These are phyloP conservation scores for Pythium dissotocum DNA, from an alignment of 352 stramenopile genomes.

Conservation along the genomic window DNA sequence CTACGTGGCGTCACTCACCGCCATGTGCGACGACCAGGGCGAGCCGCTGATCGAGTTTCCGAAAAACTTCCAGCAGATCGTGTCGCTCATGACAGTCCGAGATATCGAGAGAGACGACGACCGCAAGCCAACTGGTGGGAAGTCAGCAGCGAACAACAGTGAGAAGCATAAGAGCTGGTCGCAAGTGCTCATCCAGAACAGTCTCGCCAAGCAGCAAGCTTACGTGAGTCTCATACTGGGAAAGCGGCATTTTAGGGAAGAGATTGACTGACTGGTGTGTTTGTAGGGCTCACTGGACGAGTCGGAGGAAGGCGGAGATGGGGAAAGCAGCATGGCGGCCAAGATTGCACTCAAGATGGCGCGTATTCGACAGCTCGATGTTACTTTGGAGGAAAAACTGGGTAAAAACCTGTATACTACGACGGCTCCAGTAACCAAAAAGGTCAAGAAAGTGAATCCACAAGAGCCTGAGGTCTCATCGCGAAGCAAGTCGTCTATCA, in stretches of 20 bases:
- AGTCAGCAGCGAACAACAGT: slow-evolving; percentile 3
- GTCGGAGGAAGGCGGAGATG: slow-evolving; percentile 29
- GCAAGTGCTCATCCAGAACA: slow-evolving; percentile 58
- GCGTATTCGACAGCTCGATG: slow-evolving; percentile 59
- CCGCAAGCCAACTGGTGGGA: neutral
- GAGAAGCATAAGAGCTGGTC: slow-evolving; percentile 52
- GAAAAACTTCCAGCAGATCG: slow-evolving; percentile 61
- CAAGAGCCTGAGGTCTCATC: slow-evolving; percentile 7
- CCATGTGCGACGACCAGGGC: slow-evolving; percentile 46
- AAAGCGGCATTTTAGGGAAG: neutral
- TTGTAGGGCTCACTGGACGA: slow-evolving; percentile 50
- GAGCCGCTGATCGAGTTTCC: slow-evolving; percentile 55
- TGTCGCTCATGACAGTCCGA: slow-evolving; percentile 63
- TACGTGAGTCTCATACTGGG: slow-evolving; percentile 26
- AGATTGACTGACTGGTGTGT: neutral
- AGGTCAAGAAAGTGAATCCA: slow-evolving; percentile 21
- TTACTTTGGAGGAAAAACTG: slow-evolving; percentile 60
- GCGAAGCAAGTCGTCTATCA: neutral
- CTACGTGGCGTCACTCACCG: slow-evolving; percentile 46
- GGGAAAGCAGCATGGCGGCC: slow-evolving; percentile 33
- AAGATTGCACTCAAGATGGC: slow-evolving; percentile 81
- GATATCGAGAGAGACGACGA: slow-evolving; percentile 40
- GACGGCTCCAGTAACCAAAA: slow-evolving; percentile 21
- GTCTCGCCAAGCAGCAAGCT: slow-evolving; percentile 65
- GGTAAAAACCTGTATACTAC: slow-evolving; percentile 56